Conservation (phyloP, 192 early-diverging fungal genomes). For the Jimgerdemannia flammicorona region DNA sequence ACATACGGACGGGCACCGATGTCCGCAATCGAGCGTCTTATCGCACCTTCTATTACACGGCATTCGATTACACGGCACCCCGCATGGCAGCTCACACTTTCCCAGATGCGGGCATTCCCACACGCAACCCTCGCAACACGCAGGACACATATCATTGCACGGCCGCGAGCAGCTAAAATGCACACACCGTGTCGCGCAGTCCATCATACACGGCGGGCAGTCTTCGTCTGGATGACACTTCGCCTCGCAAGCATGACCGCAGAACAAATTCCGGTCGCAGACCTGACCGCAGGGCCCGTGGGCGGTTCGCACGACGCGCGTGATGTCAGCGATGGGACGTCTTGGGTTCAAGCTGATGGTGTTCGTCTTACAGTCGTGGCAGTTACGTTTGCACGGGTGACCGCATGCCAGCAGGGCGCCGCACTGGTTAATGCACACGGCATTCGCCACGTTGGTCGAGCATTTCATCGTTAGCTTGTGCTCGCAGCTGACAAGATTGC, state of each 20-base stretch:
- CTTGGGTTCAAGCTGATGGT: background rate
- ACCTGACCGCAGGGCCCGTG: slow-evolving; percentile 31
- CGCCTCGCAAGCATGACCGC: slow-evolving; percentile 20
- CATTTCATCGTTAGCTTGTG: too few relatives aligned
- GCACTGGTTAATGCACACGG: slow-evolving; percentile 5
- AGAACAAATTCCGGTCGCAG: slow-evolving; percentile 29
- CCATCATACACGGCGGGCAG: slow-evolving; percentile 41
- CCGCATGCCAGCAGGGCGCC: slow-evolving; percentile 26
- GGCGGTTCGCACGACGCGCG: slow-evolving; percentile 5
- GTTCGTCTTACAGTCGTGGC: slow-evolving; percentile 30
- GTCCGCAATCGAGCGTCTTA: slow-evolving; percentile 39
- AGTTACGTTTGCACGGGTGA: slow-evolving; percentile 33
- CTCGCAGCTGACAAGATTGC: too few relatives aligned
- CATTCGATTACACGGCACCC: slow-evolving; percentile 52
- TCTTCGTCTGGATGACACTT: slow-evolving; percentile 14
- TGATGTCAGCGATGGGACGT: background rate
- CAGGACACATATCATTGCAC: slow-evolving; percentile 36
- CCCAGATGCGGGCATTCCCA: slow-evolving; percentile 54
- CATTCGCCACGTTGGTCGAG: too few relatives aligned
- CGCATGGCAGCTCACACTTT: slow-evolving; percentile 43
- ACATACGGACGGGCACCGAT: slow-evolving; percentile 45
- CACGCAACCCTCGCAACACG: slow-evolving; percentile 40
- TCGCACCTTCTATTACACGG: slow-evolving; percentile 52
- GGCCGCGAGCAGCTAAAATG: slow-evolving; percentile 33
- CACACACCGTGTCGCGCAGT: slow-evolving; percentile 32